These are phyloP conservation scores for Xylaria curta DNA, from an alignment of 495 filamentous ascomycete species.

Conservation along the genomic window DNA sequence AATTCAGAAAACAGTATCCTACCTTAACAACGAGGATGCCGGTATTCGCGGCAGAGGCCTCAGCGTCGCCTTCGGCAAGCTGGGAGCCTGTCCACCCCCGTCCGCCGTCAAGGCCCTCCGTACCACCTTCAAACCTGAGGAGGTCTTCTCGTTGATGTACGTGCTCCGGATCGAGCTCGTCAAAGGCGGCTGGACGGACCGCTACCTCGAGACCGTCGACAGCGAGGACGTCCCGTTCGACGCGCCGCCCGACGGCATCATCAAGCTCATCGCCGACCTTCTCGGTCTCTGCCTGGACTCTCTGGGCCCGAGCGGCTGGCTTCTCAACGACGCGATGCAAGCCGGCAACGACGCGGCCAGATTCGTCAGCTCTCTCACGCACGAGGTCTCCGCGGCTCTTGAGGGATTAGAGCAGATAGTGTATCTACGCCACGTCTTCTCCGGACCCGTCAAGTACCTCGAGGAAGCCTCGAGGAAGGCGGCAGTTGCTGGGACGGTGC, in stretches of 20 bases:
- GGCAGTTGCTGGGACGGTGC: background rate
- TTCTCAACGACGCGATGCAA: constrained; percentile 63
- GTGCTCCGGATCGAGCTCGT: constrained; percentile 71
- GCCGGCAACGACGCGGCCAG: constrained; percentile 62
- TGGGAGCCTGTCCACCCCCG: constrained; percentile 65
- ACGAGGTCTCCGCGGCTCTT: constrained; percentile 76
- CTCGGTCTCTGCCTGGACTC: constrained; percentile 81
- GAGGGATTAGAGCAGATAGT: constrained; percentile 78
- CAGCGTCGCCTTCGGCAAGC: constrained; percentile 63
- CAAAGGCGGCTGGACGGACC: constrained; percentile 71
- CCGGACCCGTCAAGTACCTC: constrained; percentile 72
- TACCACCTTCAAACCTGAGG: constrained; percentile 65
- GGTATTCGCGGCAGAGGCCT: constrained; percentile 52
- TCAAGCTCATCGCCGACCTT: constrained; percentile 66
- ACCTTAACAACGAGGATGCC: constrained; percentile 53
- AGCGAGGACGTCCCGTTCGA: constrained; percentile 60
- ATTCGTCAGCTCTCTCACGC: constrained; percentile 70
- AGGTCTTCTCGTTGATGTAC: constrained; percentile 75
- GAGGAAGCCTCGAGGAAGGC: constrained; percentile 49
- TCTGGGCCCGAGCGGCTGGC: constrained; percentile 83
- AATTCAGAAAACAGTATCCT: constrained; percentile 57
- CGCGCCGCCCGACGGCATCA: constrained; percentile 60
- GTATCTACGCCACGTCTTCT: constrained; percentile 69
- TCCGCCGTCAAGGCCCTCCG: constrained; percentile 68
- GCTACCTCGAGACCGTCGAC: constrained; percentile 60